These are phyloP conservation scores for Tephrocybe rancida DNA, from an alignment of 768 basidiomycete species.

Conservation along the genomic window DNA sequence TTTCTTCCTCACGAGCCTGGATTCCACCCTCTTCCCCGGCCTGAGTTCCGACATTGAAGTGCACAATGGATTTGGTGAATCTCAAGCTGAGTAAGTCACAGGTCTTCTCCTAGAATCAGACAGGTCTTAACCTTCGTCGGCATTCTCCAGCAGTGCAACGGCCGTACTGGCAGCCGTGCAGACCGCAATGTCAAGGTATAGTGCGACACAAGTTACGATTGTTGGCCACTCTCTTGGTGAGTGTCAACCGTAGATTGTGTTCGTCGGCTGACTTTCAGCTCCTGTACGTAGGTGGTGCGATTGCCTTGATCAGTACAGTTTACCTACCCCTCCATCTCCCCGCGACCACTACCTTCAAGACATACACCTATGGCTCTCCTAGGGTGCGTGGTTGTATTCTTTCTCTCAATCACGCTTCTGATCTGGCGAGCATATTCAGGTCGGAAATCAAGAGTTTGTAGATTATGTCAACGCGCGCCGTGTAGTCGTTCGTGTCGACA, in stretches of 20 bases:
- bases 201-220: slow-evolving; percentile 39
- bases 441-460: slow-evolving; percentile 38
- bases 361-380: slow-evolving; percentile 24
- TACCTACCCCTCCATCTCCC: slow-evolving; percentile 26
- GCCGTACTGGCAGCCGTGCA: slow-evolving; percentile 47
- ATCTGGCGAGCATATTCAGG: too few relatives aligned
- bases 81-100: slow-evolving; percentile 44
- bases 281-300: slow-evolving; percentile 18
- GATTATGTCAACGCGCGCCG: slow-evolving; percentile 48
- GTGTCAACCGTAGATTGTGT: background rate
- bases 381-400: slow-evolving; percentile 15
- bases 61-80: slow-evolving; percentile 49
- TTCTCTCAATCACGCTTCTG: too few relatives aligned
- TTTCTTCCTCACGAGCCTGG: slow-evolving; percentile 33
- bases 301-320: slow-evolving; percentile 28
- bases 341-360: slow-evolving; percentile 17
- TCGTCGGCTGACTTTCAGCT: background rate
- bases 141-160: slow-evolving; percentile 35
- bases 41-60: slow-evolving; percentile 40
- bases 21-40: slow-evolving; percentile 52
- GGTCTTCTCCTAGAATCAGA: background rate
- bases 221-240: slow-evolving; percentile 45
- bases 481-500: slow-evolving; percentile 56
- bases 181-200: slow-evolving; percentile 35
- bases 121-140: background rate